phyloP scores from a whole-genome alignment of 2,329 filamentous ascomycete genomes.

The Cylindrodendrum hubeiense region DNA sequence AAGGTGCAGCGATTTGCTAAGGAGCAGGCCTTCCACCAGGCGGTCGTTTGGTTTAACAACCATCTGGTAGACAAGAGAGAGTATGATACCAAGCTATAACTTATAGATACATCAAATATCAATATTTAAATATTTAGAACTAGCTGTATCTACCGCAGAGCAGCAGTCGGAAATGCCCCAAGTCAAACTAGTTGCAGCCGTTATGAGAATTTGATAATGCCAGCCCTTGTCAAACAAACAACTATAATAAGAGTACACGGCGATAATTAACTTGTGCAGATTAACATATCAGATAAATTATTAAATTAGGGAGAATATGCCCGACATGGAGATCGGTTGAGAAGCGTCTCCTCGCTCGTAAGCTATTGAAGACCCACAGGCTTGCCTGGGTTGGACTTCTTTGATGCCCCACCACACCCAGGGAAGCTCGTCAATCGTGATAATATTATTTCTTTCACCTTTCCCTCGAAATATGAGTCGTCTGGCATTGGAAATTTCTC shows the following conservation, averaged over 20 bases:
- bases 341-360: too few relatives aligned
- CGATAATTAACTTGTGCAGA: too few relatives aligned
- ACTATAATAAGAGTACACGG: too few relatives aligned
- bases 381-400: not conserved
- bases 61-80: constrained; percentile 13
- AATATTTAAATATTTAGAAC: not conserved
- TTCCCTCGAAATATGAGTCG: not conserved
- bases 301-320: too few relatives aligned
- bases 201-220: not conserved
- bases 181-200: not conserved
- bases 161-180: not conserved
- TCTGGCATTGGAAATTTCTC: not conserved
- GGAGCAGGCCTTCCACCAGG: constrained; percentile 85
- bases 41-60: constrained; percentile 76
- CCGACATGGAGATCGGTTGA: too few relatives aligned
- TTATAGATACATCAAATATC: not conserved
- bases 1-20: constrained; percentile 75
- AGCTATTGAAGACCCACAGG: not conserved
- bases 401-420: not conserved
- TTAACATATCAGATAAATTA: too few relatives aligned
- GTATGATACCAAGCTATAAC: not conserved
- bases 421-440: not conserved
- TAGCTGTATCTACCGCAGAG: not conserved
- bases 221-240: too few relatives aligned
- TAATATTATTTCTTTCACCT: not conserved